phyloP scores from a whole-genome alignment of 495 filamentous ascomycete species.

The Tuber aestivum region DNA sequence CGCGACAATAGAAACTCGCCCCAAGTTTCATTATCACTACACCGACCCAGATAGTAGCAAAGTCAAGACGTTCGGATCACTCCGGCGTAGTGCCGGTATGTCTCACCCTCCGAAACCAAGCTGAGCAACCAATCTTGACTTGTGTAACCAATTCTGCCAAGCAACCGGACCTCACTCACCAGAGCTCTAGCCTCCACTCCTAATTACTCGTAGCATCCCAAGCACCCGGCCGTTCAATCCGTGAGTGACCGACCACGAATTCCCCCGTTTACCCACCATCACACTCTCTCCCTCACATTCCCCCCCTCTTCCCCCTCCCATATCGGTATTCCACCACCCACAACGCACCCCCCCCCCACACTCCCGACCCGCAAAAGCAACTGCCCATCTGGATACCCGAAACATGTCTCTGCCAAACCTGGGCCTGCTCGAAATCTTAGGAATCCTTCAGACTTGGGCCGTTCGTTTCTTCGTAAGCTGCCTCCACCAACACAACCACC shows the following conservation, averaged over 20 bases:
- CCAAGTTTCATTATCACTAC: not conserved
- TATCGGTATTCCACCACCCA: not conserved
- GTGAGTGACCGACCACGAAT: not conserved
- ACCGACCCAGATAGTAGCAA: not conserved
- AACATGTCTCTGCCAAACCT: not conserved
- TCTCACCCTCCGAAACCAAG: not conserved
- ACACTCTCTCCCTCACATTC: not conserved
- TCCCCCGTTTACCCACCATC: not conserved
- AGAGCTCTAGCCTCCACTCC: not conserved
- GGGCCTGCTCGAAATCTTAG: not conserved
- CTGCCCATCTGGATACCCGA: not conserved
- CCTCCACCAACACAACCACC: not conserved
- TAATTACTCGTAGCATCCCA: not conserved
- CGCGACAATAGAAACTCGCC: not conserved
- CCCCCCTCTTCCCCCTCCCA: not conserved
- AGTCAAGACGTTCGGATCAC: not conserved
- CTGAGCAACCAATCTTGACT: not conserved
- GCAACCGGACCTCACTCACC: not conserved
- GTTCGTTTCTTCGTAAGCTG: slow-evolving; percentile 58
- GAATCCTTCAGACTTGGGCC: slow-evolving; percentile 52
- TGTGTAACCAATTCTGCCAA: not conserved
- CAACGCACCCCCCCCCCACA: not conserved
- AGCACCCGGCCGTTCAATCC: not conserved
- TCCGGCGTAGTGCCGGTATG: not conserved
- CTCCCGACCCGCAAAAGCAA: not conserved